These are phyloP conservation scores for Peronospora belbahrii DNA, from an alignment of 352 stramenopile species.

Conservation along the genomic window DNA sequence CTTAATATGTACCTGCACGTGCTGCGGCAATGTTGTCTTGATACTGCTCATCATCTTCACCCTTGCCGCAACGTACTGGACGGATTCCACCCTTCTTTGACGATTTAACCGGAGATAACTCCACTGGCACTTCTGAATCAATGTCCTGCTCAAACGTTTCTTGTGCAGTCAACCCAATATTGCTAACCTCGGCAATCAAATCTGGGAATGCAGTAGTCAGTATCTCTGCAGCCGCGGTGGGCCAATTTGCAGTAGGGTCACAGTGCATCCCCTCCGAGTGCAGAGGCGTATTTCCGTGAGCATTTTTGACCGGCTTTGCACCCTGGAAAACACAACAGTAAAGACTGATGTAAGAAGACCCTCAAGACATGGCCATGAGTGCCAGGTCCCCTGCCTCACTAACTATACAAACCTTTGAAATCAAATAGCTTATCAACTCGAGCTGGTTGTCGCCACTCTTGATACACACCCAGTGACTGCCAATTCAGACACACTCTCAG, in stretches of 20 bases:
- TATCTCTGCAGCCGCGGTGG: constrained; percentile 34
- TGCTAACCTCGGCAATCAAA: constrained; percentile 44
- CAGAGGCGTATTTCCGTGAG: constrained; percentile 48
- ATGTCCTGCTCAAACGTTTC: constrained; percentile 60
- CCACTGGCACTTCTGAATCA: constrained; percentile 40
- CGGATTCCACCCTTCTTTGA: constrained; percentile 21
- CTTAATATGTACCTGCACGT: constrained; percentile 35
- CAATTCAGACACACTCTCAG: constrained; percentile 2
- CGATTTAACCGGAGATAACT: constrained; percentile 7
- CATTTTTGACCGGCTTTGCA: constrained; percentile 53
- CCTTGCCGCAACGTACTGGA: constrained; percentile 16
- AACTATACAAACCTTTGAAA: constrained; percentile 37
- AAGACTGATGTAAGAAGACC: background rate
- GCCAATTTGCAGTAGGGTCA: constrained; percentile 45
- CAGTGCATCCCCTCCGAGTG: constrained; percentile 76
- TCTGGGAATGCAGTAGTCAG: constrained; percentile 49
- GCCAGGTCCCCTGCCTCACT: background rate
- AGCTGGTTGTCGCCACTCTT: constrained; percentile 39
- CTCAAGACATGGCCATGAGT: background rate
- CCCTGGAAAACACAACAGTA: constrained; percentile 25
- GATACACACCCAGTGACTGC: constrained; percentile 68
- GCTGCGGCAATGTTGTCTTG: constrained; percentile 41
- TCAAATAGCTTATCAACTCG: constrained; percentile 44
- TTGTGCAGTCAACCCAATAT: constrained; percentile 48
- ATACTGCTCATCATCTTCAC: constrained; percentile 25